phyloP scores from a whole-genome alignment of 495 filamentous ascomycete genomes.

The Parathielavia appendiculata region DNA sequence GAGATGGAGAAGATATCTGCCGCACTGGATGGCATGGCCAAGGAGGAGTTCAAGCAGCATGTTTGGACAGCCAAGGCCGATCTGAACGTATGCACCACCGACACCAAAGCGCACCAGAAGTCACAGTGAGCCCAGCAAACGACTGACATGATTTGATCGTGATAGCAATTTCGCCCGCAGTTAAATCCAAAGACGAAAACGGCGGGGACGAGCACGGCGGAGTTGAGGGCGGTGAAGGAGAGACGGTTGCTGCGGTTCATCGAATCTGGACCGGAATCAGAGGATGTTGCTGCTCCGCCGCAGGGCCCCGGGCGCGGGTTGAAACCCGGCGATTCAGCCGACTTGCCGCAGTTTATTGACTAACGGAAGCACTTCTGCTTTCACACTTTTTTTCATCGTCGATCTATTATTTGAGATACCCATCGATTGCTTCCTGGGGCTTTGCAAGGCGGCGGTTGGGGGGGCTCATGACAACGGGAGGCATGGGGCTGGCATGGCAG shows the following conservation, averaged over 20 bases:
- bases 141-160: slow-evolving; percentile 7
- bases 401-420: slow-evolving; percentile 16
- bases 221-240: not conserved
- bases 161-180: not conserved
- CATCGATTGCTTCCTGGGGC: slow-evolving; percentile 1
- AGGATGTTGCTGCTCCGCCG: not conserved
- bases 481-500: not conserved
- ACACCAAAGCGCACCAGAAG: slow-evolving; percentile 3
- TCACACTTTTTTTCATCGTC: not conserved
- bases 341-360: slow-evolving; percentile 18
- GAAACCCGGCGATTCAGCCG: slow-evolving; percentile 24
- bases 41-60: slow-evolving; percentile 14
- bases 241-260: slow-evolving; percentile 10
- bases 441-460: not conserved
- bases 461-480: not conserved
- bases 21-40: slow-evolving; percentile 9
- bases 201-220: not conserved
- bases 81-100: slow-evolving; percentile 20
- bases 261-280: slow-evolving; percentile 1
- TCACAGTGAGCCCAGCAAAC: not conserved
- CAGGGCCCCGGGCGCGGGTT: not conserved
- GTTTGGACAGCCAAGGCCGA: slow-evolving; percentile 19
- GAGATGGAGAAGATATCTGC: slow-evolving; percentile 16
- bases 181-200: not conserved
- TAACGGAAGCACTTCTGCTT: slow-evolving; percentile 7